Evolutionary conservation across 2,329 filamentous ascomycete genomes (phyloP), one percentile per base, ranked within the genome.

Genomic region (Lojkania enalia): DNA sequence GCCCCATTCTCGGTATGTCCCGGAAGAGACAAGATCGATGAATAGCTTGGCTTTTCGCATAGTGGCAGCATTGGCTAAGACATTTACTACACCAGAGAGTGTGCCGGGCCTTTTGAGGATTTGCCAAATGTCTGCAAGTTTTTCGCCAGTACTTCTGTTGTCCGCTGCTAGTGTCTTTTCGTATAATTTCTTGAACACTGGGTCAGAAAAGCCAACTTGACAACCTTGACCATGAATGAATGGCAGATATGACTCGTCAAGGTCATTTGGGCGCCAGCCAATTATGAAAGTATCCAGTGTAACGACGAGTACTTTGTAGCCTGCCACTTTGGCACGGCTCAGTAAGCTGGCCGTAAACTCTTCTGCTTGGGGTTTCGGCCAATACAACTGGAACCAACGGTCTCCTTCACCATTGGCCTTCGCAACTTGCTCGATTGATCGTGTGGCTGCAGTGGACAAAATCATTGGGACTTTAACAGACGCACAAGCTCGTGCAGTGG

Each of bases 371-470:
- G 84, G 83, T 75, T 75, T 71, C 0, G 86, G 86, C 84, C 85
- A 89, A 70, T 90, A 90, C 0, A 90, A 77, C 61, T 90, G 87
- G 63, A 79, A 90, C 84, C 85, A 90, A 9, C 84, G 73, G 21
- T 77, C 73, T 1, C 81, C 80, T 4, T 78, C 69, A 0, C 78
- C 78, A 39, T 77, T 82, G 0, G 81, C 82, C 5, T 72, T 59
- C 0, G 82, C 84, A 0, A 88, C 78, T 38, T 88, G 80, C 61
- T 88, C 85, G 46, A 89, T 85, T 1, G 78, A 78, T 21, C 77
- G 75, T 2, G 78, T 78, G 2, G 82, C 77, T 1, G 86, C 85
- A 1, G 86, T 88, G 48, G 79, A 84, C 37, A 88, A 71, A 40
- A 83, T 83, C 65, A 83, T 88, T 0, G 87, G 86, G 0, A 90